Base-by-base conservation (phyloP, 306 rosid species). In the Chamaecrista fasciculata region DNA sequence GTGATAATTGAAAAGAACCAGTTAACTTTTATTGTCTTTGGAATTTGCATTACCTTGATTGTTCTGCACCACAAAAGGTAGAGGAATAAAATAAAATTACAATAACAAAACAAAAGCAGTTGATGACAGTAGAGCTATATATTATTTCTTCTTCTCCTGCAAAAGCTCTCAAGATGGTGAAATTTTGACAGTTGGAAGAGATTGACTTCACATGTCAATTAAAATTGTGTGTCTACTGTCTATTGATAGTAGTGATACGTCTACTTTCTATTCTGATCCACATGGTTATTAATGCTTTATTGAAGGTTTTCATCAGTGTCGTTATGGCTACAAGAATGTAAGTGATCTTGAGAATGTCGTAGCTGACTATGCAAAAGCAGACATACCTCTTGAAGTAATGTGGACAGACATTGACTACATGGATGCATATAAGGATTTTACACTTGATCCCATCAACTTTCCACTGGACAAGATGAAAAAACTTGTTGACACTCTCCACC, bases 341-440 rank as follows among this genome's bases (percentile, higher is more conserved):
- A 60, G 61, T 2, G 98, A 93, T 33, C 0, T 93, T 29, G 72
- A 85, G 69, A 77, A 59, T 3, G 97, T 93, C 73, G 93, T 87
- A 62, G 78, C 88, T 58, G 86, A 86, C 69, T 90, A 93, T 69
- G 79, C 91, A 56, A 85, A 87, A 76, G 86, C 91, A 11, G 11
- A 20, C 0, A 90, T 93, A 74, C 98, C 96, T 58, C 97, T 93
- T 8, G 98, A 92, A 87, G 96, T 86, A 34, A 84, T 87, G 78
- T 92, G 98, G 96, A 89, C 98, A 10, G 96, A 93, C 70, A 90
- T 93, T 75, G 97, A 93, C 79, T 90, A 90, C 85, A 93, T 90
- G 98, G 97, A 90, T 79, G 91, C 73, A 19, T 85, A 60, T 62
- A 93, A 93, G 82, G 94, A 87, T 74, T 93, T 93, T 71, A 90